Evolutionary conservation across 2,329 filamentous ascomycete genomes (phyloP).

Genomic region (Calonectria montana): DNA sequence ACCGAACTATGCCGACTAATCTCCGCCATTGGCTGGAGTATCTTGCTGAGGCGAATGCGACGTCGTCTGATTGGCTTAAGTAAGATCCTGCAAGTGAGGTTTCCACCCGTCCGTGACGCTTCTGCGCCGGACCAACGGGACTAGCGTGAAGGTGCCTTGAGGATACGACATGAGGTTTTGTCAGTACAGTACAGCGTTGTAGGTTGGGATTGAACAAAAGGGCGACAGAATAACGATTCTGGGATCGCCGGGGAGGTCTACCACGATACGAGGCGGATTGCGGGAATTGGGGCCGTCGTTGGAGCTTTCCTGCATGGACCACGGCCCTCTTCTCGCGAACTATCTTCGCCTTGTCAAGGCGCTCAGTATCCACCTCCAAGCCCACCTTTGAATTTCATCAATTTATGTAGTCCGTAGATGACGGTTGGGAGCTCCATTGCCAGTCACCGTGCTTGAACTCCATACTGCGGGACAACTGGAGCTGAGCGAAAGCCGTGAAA

Average conservation of each 20-base stretch:
- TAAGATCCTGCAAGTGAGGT: constrained; percentile 26
- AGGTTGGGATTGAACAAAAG: neutral
- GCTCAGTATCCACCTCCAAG: constrained; percentile 34
- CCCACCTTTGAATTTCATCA: constrained; percentile 16
- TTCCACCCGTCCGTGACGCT: constrained; percentile 34
- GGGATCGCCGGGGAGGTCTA: constrained; percentile 32
- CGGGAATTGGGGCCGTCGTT: constrained; percentile 27
- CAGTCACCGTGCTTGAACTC: neutral
- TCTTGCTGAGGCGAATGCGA: neutral
- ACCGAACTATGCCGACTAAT: constrained; percentile 42
- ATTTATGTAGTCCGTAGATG: too few species aligned
- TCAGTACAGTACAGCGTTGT: constrained; percentile 7
- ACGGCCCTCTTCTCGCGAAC: constrained; percentile 31
- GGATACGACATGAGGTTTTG: neutral
- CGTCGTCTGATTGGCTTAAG: constrained; percentile 32
- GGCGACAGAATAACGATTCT: constrained; percentile 18
- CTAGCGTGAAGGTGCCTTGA: constrained; percentile 18
- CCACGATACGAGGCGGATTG: constrained; percentile 19
- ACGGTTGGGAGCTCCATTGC: constrained; percentile 8
- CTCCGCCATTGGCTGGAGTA: constrained; percentile 34
- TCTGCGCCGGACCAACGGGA: constrained; percentile 37
- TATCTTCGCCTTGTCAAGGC: constrained; percentile 29
- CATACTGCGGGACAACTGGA: constrained; percentile 17
- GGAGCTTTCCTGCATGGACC: constrained; percentile 31
- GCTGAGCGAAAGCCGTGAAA: constrained; percentile 19